Evolutionary conservation across 352 stramenopile species (phyloP), one percentile per base, ranked within the genome.

Genomic region (Phytophthora multivora): DNA sequence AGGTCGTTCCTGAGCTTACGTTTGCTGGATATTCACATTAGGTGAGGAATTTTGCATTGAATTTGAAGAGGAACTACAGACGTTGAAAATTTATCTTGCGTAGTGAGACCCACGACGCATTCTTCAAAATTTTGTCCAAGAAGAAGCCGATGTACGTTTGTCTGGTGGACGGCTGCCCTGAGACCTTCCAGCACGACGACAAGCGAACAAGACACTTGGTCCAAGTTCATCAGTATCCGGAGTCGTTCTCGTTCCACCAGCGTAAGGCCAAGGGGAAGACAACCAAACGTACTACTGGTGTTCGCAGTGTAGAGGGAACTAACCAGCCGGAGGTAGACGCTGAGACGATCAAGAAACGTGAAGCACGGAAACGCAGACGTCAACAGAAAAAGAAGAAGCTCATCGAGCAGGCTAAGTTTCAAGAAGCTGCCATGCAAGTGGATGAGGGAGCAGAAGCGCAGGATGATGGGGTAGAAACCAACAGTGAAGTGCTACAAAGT

Each of bases 81-180:
- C 45, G 26, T 25, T 36, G 23, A 33, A 28, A 51, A 28, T 39
- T 11, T 6, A 42, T 19, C 30, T 33, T 49, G 18, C 33, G 26
- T 53, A 86, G 79, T 64, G 79, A 88, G 66, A 84, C 60, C 39
- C 79, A 88, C 50, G 79, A 88, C 56, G 74, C 79, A 45, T 88
- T 81, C 49, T 88, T 88, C 67, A 76, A 78, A 46, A 68, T 88
- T 36, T 46, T 88, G 30, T 77, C 76, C 18, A 84, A 83, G 64
- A 79, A 79, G 23, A 76, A 86, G 52, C 74, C 76, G 23, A 86
- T 86, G 76, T 86, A 82, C 38, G 50, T 62, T 21, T 88, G 79
- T 39, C 59, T 88, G 12, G 79, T 85, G 26, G 76, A 85, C 48
- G 79, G 79, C 19, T 88, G 79, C 42, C 40, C 31, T 7, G 54